Base-by-base conservation (phyloP, 352 stramenopile genomes). In the Plasmopara halstedii region DNA sequence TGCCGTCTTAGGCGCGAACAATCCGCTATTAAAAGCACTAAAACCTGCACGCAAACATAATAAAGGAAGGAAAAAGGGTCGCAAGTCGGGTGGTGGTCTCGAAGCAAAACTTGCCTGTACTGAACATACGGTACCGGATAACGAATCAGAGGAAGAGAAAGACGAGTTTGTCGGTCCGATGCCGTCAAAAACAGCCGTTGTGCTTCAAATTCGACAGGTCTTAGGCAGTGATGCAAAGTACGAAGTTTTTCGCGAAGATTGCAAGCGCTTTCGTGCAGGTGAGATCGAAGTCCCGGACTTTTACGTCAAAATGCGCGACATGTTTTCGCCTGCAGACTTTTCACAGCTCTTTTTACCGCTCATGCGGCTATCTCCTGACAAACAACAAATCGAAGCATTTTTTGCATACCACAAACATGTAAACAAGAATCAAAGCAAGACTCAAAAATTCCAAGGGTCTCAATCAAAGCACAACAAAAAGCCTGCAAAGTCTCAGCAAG, bases 181-280 rank as follows among this genome's bases (percentile, higher is more conserved):
- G 13, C 47, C 74, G 17, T 90, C 73, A 1, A 88, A 92, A 47
- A 88, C 71, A 31, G 71, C 76, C 21, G 56, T 90, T 8, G 73
- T 90, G 40, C 67, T 90, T 15, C 79, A 84, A 56, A 85, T 93
- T 31, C 70, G 77, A 11, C 74, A 88, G 35, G 64, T 76, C 8
- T 62, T 93, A 2, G 82, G 82, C 25, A 88, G 66, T 34, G 76
- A 85, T 36, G 76, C 75, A 17, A 90, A 89, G 57, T 93, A 90
- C 48, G 78, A 90, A 34, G 70, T 87, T 2, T 90, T 93, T 38
- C 73, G 82, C 0, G 70, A 89, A 50, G 62, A 72, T 20, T 93
- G 82, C 56, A 83, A 78, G 46, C 59, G 73, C 17, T 93, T 85
- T 45, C 79, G 78, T 3, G 21, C 73, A 14, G 66, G 58, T 0